Conservation (phyloP, 306 rosid species). For the Myrica gale region DNA sequence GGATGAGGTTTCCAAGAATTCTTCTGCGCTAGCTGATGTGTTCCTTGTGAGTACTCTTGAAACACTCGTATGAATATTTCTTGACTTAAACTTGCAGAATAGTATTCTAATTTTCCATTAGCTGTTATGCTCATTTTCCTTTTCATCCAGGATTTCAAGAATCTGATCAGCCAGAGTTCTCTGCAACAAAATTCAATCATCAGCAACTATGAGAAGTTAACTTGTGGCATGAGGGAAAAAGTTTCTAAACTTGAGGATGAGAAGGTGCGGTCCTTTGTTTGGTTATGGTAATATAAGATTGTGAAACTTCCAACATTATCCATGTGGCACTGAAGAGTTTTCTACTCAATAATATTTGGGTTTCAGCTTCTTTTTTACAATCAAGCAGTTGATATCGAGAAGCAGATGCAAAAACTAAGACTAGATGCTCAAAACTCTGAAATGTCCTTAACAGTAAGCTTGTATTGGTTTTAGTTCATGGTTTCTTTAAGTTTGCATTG, state of each 20-base stretch:
- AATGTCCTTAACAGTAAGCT: conserved; percentile 49
- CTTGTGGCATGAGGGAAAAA: conserved; percentile 51
- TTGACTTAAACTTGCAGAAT: conserved; percentile 7
- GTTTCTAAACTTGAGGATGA: conserved; percentile 61
- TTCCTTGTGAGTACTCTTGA: conserved; percentile 59
- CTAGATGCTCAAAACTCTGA: conserved; percentile 50
- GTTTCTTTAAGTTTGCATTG: conserved; percentile 18
- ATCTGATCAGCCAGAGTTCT: conserved; percentile 37
- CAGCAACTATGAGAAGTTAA: conserved; percentile 47
- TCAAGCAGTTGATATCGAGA: conserved; percentile 61
- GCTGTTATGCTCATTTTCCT: conserved; percentile 15
- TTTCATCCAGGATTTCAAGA: conserved; percentile 61
- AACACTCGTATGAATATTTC: conserved; percentile 13
- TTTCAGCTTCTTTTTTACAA: conserved; percentile 53
- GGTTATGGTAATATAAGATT: conserved; percentile 14
- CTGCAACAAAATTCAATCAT: conserved; percentile 43
- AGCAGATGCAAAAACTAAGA: conserved; percentile 52
- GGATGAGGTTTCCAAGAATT: conserved; percentile 59
- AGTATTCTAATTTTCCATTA: background rate
- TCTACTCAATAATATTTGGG: conserved; percentile 26
- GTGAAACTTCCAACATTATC: conserved; percentile 13
- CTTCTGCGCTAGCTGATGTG: conserved; percentile 43
- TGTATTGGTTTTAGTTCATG: conserved; percentile 17
- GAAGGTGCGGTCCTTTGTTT: conserved; percentile 49
- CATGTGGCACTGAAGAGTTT: conserved; percentile 15